These are phyloP conservation scores for Umbelopsis isabellina DNA, from an alignment of 192 early-diverging fungal species.

Conservation along the genomic window DNA sequence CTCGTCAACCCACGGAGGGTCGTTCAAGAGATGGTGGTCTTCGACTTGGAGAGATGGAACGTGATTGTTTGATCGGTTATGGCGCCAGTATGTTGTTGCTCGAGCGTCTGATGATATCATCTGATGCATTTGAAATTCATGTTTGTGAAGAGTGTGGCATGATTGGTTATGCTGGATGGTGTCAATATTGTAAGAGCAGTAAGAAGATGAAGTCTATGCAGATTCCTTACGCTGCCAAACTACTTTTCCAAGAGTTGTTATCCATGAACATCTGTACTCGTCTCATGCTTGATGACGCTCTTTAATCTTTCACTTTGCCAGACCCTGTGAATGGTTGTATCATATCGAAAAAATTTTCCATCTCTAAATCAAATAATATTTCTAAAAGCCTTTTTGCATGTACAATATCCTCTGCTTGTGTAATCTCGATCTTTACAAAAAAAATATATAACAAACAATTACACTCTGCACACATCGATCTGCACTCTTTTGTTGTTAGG, in stretches of 20 bases:
- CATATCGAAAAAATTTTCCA: too few relatives aligned
- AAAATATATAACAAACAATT: too few relatives aligned
- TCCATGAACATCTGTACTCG: constrained; percentile 85
- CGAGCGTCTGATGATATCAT: constrained; percentile 91
- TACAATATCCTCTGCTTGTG: too few relatives aligned
- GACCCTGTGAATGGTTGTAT: too few relatives aligned
- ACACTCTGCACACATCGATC: too few relatives aligned
- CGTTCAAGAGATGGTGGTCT: constrained; percentile 95
- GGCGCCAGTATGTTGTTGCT: constrained; percentile 92
- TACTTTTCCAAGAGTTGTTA: constrained; percentile 97
- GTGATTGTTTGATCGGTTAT: constrained; percentile 97
- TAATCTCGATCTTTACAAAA: too few relatives aligned
- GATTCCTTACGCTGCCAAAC: constrained; percentile 96
- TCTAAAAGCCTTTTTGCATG: too few relatives aligned
- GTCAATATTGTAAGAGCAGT: constrained; percentile 86
- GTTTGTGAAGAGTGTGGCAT: constrained; percentile 91
- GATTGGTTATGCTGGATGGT: constrained; percentile 89
- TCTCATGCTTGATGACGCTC: constrained; percentile 41
- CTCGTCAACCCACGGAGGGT: constrained; percentile 97
- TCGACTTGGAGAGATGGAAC: constrained; percentile 98
- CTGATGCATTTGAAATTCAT: constrained; percentile 92
- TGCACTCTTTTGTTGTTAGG: too few relatives aligned
- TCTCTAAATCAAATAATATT: too few relatives aligned
- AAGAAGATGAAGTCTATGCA: constrained; percentile 88
- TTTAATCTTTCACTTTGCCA: constrained; percentile 22